Conservation (phyloP, 129 eudicot genomes). For the Artemisia annua region DNA sequence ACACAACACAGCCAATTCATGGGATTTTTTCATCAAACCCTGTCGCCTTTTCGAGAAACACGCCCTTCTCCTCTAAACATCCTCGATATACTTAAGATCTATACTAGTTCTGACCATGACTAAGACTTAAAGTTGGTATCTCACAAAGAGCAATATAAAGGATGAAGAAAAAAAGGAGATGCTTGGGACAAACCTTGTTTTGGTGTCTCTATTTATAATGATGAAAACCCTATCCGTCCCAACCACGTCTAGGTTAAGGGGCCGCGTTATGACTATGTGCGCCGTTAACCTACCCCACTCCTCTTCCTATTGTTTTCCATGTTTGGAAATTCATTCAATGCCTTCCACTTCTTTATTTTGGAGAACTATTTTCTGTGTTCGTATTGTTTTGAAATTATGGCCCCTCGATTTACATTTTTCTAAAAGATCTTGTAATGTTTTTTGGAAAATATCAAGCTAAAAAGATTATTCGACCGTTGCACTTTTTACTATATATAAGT, state of each 20-base stretch:
- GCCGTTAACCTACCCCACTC: slow-evolving; percentile 1
- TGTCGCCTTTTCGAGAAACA: slow-evolving; percentile 43
- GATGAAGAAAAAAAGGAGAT: slow-evolving; percentile 10
- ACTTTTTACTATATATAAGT: neutral
- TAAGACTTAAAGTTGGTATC: slow-evolving; percentile 9
- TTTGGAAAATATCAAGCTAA: neutral
- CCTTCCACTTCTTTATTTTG: slow-evolving; percentile 10
- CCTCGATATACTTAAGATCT: slow-evolving; percentile 39
- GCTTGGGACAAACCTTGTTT: slow-evolving; percentile 17
- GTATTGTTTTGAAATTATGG: slow-evolving; percentile 10
- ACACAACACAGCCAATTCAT: slow-evolving; percentile 44
- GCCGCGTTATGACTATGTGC: neutral
- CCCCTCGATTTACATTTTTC: neutral
- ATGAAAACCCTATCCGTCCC: slow-evolving; percentile 9
- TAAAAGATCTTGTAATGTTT: neutral
- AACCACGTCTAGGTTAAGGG: slow-evolving; percentile 22
- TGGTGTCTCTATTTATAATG: slow-evolving; percentile 25
- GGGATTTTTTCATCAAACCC: slow-evolving; percentile 44
- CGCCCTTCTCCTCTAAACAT: slow-evolving; percentile 38
- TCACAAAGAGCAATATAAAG: neutral
- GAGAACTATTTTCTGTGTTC: slow-evolving; percentile 5
- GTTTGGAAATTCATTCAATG: slow-evolving; percentile 27
- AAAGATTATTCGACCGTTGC: neutral
- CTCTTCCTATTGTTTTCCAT: slow-evolving; percentile 1
- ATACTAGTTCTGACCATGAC: slow-evolving; percentile 36